Percentiles rank a stretch among this genome's conserved stretches.
phyloP scores from a whole-genome alignment of 2,329 filamentous ascomycete species.

The Alternaria dauci region DNA sequence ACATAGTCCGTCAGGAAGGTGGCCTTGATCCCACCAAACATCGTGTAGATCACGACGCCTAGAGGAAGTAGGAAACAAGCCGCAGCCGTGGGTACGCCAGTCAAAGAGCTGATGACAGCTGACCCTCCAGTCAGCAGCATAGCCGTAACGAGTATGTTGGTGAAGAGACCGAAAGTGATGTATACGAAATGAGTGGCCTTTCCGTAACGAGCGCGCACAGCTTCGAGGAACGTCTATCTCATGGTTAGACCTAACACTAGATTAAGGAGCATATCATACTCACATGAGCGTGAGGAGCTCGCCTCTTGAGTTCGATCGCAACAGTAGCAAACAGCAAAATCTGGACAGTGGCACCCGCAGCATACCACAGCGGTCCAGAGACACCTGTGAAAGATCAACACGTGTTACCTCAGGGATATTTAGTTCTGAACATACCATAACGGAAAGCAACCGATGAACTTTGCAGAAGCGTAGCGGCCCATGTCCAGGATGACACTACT shows the following conservation, averaged over 20 bases:
- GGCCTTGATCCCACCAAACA: conserved; percentile 75
- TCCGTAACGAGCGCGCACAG: conserved; percentile 84
- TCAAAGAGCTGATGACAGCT: conserved; percentile 62
- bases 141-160: conserved; percentile 84
- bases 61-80: conserved; percentile 85
- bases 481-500: conserved; percentile 42
- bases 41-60: conserved; percentile 82
- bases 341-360: conserved; percentile 44
- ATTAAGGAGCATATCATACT: not conserved
- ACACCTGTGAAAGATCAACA: conserved; percentile 27
- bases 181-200: conserved; percentile 76
- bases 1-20: conserved; percentile 79
- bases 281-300: conserved; percentile 45
- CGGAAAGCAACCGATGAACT: conserved; percentile 44
- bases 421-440: conserved; percentile 31
- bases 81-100: conserved; percentile 77
- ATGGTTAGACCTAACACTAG: not conserved
- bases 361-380: conserved; percentile 47
- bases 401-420: accelerated
- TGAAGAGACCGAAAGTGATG: conserved; percentile 81
- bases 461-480: conserved; percentile 43
- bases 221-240: conserved; percentile 80
- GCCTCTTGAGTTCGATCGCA: conserved; percentile 45
- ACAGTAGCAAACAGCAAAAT: conserved; percentile 42
- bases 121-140: conserved; percentile 88